A percentile compares a stretch with the other conserved stretches of the same genome.
These are phyloP conservation scores for Mucor lusitanicus DNA, from an alignment of 371 early-diverging fungal species.

Conservation along the genomic window DNA sequence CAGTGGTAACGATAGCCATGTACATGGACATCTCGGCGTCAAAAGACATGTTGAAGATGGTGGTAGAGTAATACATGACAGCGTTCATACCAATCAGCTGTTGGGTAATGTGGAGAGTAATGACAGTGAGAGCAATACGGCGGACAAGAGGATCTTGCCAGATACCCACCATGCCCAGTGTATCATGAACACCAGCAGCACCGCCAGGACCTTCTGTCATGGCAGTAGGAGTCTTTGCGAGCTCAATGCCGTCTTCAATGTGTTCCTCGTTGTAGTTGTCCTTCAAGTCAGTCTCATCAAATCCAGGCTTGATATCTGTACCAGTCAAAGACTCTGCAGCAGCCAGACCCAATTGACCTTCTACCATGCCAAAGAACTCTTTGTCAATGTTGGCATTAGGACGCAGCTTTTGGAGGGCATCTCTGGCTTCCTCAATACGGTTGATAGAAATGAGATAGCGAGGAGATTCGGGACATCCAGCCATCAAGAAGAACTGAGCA, in stretches of 20 bases:
- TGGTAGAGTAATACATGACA: slow-evolving; percentile 76
- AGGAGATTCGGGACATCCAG: slow-evolving; percentile 76
- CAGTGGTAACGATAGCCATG: slow-evolving; percentile 59
- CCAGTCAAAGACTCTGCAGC: background rate
- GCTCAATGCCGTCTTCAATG: background rate
- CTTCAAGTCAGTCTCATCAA: background rate
- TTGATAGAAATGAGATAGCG: slow-evolving; percentile 63
- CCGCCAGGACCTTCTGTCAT: background rate
- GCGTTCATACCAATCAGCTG: slow-evolving; percentile 89
- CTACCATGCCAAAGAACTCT: slow-evolving; percentile 22
- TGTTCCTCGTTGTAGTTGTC: background rate
- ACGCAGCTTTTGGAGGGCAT: slow-evolving; percentile 56
- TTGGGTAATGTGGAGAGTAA: slow-evolving; percentile 58
- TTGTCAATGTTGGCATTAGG: slow-evolving; percentile 7
- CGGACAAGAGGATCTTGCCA: slow-evolving; percentile 42
- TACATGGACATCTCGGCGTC: slow-evolving; percentile 50
- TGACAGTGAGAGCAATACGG: slow-evolving; percentile 56
- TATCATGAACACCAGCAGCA: background rate
- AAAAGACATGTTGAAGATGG: slow-evolving; percentile 52
- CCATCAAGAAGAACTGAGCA: slow-evolving; percentile 64
- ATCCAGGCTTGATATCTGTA: background rate
- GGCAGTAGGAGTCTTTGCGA: background rate
- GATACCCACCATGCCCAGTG: slow-evolving; percentile 30
- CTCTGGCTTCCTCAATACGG: slow-evolving; percentile 54
- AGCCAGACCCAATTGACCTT: slow-evolving; percentile 3